These are phyloP conservation scores for Globisporangium canariense DNA, from an alignment of 352 stramenopile genomes.

Conservation along the genomic window DNA sequence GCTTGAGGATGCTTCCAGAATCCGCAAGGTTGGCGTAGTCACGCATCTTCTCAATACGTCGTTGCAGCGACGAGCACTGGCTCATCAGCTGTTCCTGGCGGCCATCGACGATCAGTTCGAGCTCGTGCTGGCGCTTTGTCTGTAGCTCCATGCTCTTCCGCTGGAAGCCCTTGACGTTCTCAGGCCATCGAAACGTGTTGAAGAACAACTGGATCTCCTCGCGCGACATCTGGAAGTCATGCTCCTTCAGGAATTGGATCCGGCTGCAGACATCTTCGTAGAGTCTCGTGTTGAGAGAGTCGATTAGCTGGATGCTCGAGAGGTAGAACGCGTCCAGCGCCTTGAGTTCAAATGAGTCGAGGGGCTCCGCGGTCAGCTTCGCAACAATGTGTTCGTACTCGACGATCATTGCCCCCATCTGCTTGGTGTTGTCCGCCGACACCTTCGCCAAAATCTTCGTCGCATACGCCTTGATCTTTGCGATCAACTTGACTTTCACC, in stretches of 20 bases:
- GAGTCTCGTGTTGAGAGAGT: slow-evolving; percentile 69
- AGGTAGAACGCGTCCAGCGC: slow-evolving; percentile 83
- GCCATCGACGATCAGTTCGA: slow-evolving; percentile 88
- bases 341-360: slow-evolving; percentile 90
- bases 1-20: slow-evolving; percentile 75
- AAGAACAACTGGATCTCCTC: slow-evolving; percentile 92
- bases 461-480: slow-evolving; percentile 67
- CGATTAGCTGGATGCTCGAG: slow-evolving; percentile 67
- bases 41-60: slow-evolving; percentile 89
- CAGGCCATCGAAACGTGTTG: slow-evolving; percentile 88
- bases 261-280: slow-evolving; percentile 70
- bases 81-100: slow-evolving; percentile 83
- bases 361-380: slow-evolving; percentile 79
- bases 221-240: slow-evolving; percentile 81
- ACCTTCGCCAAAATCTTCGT: slow-evolving; percentile 77
- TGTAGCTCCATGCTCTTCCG: slow-evolving; percentile 90
- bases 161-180: slow-evolving; percentile 90
- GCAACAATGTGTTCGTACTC: slow-evolving; percentile 90
- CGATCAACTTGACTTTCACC: slow-evolving; percentile 81
- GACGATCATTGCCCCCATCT: slow-evolving; percentile 83
- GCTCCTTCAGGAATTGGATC: slow-evolving; percentile 87
- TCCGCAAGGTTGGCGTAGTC: slow-evolving; percentile 85
- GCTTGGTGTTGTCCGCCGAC: slow-evolving; percentile 79
- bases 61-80: slow-evolving; percentile 74
- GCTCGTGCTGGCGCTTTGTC: slow-evolving; percentile 84